Conservation (phyloP, 2,329 filamentous ascomycete genomes). For the Hymenotorrendiella dingleyae region DNA sequence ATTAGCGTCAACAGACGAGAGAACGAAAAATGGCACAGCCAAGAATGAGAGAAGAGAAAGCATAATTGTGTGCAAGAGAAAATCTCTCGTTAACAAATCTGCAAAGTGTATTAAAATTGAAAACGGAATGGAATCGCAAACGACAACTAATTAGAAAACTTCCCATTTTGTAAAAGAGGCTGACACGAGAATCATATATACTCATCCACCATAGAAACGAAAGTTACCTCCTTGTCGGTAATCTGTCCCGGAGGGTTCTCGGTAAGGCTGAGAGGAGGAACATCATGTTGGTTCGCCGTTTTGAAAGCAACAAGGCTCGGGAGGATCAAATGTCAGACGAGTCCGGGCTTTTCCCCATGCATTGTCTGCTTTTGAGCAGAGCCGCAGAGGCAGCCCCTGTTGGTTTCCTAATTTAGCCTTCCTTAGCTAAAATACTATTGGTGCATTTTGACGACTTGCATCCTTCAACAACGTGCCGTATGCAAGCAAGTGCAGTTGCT, state of each 20-base stretch:
- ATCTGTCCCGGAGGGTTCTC: not conserved
- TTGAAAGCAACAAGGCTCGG: not conserved
- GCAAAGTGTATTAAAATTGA: not conserved
- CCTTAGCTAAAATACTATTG: not conserved
- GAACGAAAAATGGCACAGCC: not conserved
- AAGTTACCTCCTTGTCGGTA: not conserved
- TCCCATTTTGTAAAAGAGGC: not conserved
- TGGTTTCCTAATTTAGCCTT: not conserved
- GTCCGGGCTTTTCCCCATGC: not conserved
- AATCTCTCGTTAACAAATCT: not conserved
- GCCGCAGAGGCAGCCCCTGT: not conserved
- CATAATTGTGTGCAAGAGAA: not conserved
- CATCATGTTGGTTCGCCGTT: not conserved
- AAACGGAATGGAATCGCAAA: not conserved
- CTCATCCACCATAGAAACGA: not conserved
- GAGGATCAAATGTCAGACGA: constrained; percentile 3
- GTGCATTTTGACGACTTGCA: not conserved
- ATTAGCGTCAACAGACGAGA: constrained; percentile 2
- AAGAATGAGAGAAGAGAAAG: not conserved
- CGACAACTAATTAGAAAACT: not conserved
- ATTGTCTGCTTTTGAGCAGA: no score
- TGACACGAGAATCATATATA: not conserved
- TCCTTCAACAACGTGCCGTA: not conserved
- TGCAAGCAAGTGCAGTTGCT: not conserved
- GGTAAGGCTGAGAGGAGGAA: constrained; percentile 1